Evolutionary conservation across 805 yeast genomes (phyloP).

Genomic region (Tetrapisispora iriomotensis): DNA sequence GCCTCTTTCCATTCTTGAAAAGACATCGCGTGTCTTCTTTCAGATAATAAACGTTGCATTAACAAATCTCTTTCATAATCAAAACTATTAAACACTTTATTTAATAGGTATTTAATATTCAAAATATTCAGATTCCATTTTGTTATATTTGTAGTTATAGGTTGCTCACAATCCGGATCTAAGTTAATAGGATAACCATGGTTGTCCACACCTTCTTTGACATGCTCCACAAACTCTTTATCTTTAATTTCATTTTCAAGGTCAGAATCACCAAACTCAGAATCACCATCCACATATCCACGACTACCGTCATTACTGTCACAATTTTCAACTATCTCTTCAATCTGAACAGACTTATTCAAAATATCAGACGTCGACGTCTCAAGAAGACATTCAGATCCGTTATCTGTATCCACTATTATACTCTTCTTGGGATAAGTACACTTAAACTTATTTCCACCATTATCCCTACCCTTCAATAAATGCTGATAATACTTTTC

Average conservation of each 20-base stretch:
- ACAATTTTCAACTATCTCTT: too few species aligned
- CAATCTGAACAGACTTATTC: too few species aligned
- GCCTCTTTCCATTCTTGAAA: slow-evolving; percentile 58
- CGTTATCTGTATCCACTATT: too few species aligned
- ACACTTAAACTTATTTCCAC: too few species aligned
- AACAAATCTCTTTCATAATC: slow-evolving; percentile 29
- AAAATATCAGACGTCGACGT: too few species aligned
- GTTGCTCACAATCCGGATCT: neutral
- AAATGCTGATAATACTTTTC: slow-evolving; percentile 13
- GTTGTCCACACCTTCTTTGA: neutral
- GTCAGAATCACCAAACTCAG: neutral
- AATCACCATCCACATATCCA: neutral
- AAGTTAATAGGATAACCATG: slow-evolving; percentile 2
- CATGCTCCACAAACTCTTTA: neutral
- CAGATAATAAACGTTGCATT: slow-evolving; percentile 28
- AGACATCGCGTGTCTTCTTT: slow-evolving; percentile 39
- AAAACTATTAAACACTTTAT: neutral
- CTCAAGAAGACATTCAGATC: too few species aligned
- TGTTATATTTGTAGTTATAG: neutral
- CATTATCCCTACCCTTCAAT: neutral
- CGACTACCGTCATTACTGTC: too few species aligned
- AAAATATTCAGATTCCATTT: neutral
- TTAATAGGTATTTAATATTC: neutral
- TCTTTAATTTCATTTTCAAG: slow-evolving; percentile 2
- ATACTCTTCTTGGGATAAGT: too few species aligned